Percentiles rank a stretch among this genome's conserved stretches.
These are phyloP conservation scores for Candida easanensis DNA, from an alignment of 805 yeast genomes.

Conservation along the genomic window DNA sequence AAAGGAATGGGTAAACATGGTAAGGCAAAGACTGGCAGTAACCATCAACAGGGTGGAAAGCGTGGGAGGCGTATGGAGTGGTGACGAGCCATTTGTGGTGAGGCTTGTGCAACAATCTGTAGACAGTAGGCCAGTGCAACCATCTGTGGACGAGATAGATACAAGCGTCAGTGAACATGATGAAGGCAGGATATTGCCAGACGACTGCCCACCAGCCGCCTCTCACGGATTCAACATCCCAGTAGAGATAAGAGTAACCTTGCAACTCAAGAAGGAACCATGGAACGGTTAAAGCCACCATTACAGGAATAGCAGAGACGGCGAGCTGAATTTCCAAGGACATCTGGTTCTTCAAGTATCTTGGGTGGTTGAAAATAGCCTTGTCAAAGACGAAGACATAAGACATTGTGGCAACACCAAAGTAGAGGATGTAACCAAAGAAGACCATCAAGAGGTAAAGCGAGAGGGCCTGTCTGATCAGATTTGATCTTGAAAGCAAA, in stretches of 20 bases:
- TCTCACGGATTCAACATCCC: conserved; percentile 54
- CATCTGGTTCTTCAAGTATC: conserved; percentile 93
- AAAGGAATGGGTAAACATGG: conserved; percentile 85
- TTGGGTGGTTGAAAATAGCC: conserved; percentile 90
- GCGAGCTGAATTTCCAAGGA: conserved; percentile 79
- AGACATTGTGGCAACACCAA: conserved; percentile 71
- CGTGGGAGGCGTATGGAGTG: conserved; percentile 97
- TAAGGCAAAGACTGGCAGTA: conserved; percentile 91
- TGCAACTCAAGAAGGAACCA: conserved; percentile 83
- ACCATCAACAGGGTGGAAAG: conserved; percentile 98
- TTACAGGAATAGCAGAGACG: conserved; percentile 75
- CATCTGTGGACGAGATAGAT: conserved; percentile 90
- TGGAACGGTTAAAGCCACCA: conserved; percentile 86
- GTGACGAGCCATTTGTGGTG: conserved; percentile 99
- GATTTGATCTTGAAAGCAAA: conserved; percentile 64
- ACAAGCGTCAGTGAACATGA: conserved; percentile 91
- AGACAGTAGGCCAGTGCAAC: conserved; percentile 89
- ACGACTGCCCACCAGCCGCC: conserved; percentile 68
- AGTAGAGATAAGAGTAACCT: conserved; percentile 80
- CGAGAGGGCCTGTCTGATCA: conserved; percentile 67
- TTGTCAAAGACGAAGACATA: conserved; percentile 81
- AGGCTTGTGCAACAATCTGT: conserved; percentile 88
- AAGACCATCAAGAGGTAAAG: conserved; percentile 67
- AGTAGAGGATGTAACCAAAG: conserved; percentile 85
- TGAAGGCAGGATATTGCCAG: conserved; percentile 71